Percentiles rank a stretch among this genome's conserved stretches.
Conservation (phyloP, 441 rosid species). For the Francoa sonchifolia region DNA sequence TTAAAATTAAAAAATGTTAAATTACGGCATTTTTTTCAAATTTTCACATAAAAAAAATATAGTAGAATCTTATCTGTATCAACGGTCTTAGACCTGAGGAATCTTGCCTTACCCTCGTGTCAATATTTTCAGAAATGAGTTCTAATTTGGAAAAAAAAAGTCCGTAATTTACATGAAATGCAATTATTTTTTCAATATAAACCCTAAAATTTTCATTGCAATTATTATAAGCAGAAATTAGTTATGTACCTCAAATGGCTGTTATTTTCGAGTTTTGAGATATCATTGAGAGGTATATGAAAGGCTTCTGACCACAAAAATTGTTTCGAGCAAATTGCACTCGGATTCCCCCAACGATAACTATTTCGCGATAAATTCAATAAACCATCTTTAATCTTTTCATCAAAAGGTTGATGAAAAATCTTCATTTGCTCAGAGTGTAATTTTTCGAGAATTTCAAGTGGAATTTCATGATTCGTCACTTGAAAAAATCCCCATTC, state of each 20-base stretch:
- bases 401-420: background rate
- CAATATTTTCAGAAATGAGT: too few species aligned
- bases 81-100: too few species aligned
- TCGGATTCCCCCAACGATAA: background rate
- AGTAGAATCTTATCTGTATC: too few species aligned
- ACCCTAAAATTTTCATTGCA: too few species aligned
- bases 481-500: slow-evolving; percentile 1
- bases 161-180: too few species aligned
- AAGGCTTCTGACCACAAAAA: background rate
- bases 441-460: background rate
- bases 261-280: background rate
- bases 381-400: background rate
- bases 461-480: background rate
- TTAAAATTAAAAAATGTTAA: too few species aligned
- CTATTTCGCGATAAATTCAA: background rate
- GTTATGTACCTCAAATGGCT: background rate
- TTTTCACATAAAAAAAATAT: too few species aligned
- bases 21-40: too few species aligned
- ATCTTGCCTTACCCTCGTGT: too few species aligned
- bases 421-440: background rate
- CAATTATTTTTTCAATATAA: too few species aligned
- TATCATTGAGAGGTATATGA: background rate
- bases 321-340: background rate
- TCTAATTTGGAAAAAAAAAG: too few species aligned
- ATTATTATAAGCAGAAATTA: background rate